These are phyloP conservation scores for Setaria italica DNA, from an alignment of 202 grass and related monocot genomes.

Conservation along the genomic window DNA sequence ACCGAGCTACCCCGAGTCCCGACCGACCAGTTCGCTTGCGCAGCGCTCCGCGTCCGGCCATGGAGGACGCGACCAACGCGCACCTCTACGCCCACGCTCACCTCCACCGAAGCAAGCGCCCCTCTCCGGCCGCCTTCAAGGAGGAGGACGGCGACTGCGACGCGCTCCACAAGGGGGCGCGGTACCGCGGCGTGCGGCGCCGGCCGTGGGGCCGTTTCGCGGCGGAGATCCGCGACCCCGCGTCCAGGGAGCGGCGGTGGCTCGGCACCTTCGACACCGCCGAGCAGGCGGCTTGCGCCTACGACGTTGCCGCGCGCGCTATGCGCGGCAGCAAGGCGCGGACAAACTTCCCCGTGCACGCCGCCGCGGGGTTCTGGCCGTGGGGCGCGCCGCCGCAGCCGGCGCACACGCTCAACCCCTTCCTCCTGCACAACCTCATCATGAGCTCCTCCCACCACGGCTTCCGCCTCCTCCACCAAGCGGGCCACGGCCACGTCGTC, in stretches of 20 bases:
- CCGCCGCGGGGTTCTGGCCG: conserved; percentile 39
- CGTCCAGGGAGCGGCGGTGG: conserved; percentile 85
- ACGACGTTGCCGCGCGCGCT: conserved; percentile 86
- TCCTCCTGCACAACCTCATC: conserved; percentile 70
- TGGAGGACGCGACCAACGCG: conserved; percentile 48
- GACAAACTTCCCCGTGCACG: conserved; percentile 80
- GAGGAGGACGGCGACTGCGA: conserved; percentile 13
- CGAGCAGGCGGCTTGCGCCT: conserved; percentile 60
- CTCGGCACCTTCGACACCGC: conserved; percentile 65
- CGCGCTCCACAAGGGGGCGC: conserved; percentile 23
- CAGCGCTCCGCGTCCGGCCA: background rate
- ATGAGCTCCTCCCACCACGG: conserved; percentile 53
- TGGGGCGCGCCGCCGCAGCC: background rate
- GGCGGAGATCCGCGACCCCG: conserved; percentile 91
- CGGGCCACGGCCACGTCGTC: conserved; percentile 46
- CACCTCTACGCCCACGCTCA: conserved; percentile 42
- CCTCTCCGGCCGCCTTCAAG: background rate
- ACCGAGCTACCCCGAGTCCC: background rate
- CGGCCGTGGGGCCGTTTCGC: conserved; percentile 95
- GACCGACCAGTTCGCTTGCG: background rate
- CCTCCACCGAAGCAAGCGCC: conserved; percentile 41
- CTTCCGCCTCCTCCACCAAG: conserved; percentile 50
- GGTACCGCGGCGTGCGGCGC: conserved; percentile 90
- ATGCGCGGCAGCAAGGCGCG: conserved; percentile 93
- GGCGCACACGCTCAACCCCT: conserved; percentile 44